A percentile compares a stretch with the other conserved stretches of the same genome.
These are phyloP conservation scores for Cynara cardunculus DNA, from an alignment of 129 eudicot species.

Conservation along the genomic window DNA sequence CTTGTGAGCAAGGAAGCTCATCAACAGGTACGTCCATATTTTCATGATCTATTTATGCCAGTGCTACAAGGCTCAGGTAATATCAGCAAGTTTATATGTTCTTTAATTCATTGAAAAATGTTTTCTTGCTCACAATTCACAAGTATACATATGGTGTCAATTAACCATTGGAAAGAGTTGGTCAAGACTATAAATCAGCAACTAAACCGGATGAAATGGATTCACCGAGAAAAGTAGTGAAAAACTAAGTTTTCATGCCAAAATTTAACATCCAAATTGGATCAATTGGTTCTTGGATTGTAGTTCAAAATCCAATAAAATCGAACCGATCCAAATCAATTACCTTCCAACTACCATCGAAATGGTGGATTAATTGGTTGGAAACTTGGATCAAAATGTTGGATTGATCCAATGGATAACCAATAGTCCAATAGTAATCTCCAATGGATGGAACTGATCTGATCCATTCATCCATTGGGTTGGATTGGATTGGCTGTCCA, in stretches of 20 bases:
- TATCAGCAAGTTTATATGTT: background rate
- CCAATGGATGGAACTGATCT: background rate
- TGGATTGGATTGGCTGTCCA: background rate
- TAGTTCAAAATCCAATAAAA: background rate
- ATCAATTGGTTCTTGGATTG: background rate
- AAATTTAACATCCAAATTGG: background rate
- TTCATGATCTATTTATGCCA: background rate
- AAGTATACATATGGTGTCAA: background rate
- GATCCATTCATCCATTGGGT: background rate
- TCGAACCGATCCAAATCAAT: background rate
- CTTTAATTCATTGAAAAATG: background rate
- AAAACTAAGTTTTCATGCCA: background rate
- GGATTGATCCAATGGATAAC: background rate
- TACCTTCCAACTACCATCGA: background rate
- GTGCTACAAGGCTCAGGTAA: background rate
- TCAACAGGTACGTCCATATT: conserved; percentile 27
- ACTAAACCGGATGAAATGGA: background rate
- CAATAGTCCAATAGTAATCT: too few species aligned
- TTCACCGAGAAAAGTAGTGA: background rate
- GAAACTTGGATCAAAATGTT: background rate
- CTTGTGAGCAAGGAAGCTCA: conserved; percentile 14
- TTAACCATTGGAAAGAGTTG: too few species aligned
- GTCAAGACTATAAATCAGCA: too few species aligned
- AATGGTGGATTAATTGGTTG: background rate
- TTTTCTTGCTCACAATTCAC: background rate